Conservation (phyloP, 2,329 filamentous ascomycete species). For the Fonsecaea pugnacius region DNA sequence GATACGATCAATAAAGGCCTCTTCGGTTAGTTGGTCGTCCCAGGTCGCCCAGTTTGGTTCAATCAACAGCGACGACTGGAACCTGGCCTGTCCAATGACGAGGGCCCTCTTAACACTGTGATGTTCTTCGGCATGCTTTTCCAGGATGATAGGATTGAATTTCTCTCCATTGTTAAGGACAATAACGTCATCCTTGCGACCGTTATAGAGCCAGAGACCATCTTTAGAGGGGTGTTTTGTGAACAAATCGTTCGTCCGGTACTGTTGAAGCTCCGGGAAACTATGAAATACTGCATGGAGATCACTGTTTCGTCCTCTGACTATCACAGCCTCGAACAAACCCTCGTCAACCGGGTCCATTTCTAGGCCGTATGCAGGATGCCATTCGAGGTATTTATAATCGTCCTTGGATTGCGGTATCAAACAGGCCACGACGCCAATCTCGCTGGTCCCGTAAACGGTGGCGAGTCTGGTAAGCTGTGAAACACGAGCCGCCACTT, state of each 20-base stretch:
- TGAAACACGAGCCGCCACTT: no score
- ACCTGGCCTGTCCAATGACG: constrained; percentile 7
- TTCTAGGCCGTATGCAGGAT: no score
- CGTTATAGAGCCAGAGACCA: constrained; percentile 50
- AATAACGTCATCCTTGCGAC: constrained; percentile 53
- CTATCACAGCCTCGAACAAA: no score
- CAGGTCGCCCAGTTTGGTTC: neutral
- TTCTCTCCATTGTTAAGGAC: constrained; percentile 57
- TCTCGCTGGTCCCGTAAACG: no score
- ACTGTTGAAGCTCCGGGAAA: neutral
- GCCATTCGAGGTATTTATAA: no score
- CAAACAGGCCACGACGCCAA: no score
- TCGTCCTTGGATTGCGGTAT: no score
- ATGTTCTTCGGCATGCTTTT: constrained; percentile 52
- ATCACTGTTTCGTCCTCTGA: no score
- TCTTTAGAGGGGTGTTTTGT: constrained; percentile 12
- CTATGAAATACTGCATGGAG: neutral
- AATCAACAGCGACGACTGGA: constrained; percentile 7
- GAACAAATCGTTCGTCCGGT: constrained; percentile 13
- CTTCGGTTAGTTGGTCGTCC: no score
- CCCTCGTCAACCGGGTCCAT: no score
- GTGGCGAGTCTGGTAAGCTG: no score
- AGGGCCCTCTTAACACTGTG: constrained; percentile 7
- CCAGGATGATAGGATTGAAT: constrained; percentile 54
- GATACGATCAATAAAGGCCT: neutral